Evolutionary conservation across 2,329 filamentous ascomycete genomes (phyloP).

Genomic region (Stachybotrys echinatus): DNA sequence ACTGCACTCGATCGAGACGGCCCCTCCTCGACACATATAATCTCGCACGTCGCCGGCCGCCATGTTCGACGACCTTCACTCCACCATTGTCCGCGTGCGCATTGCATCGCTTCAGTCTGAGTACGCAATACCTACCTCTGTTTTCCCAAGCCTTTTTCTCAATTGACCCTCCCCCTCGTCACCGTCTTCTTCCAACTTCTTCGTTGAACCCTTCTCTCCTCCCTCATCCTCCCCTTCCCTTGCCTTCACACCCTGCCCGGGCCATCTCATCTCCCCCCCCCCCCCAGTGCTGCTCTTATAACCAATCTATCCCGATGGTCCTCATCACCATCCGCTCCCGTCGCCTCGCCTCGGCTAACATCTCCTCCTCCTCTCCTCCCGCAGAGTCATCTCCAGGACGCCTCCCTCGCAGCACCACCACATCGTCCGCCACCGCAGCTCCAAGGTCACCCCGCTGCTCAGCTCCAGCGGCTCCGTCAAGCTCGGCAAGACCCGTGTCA

Average conservation of each 20-base stretch:
- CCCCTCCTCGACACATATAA: no score
- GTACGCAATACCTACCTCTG: no score
- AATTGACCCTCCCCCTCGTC: no score
- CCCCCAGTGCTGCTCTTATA: no score
- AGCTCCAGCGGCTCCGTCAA: not conserved
- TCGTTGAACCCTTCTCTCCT: not conserved
- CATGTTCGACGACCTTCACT: constrained; percentile 36
- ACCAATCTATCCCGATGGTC: not conserved
- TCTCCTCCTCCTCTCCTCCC: not conserved
- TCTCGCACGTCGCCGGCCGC: constrained; percentile 6
- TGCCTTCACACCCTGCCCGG: not conserved
- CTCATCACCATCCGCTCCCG: not conserved
- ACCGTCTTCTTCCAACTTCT: not conserved
- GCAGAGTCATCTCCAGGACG: not conserved
- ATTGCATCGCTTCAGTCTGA: constrained; percentile 42
- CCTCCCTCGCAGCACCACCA: not conserved
- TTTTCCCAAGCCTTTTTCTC: no score
- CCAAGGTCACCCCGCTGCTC: constrained; percentile 1
- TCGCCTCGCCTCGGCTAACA: not conserved
- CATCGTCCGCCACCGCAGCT: not conserved
- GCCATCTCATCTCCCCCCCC: not conserved
- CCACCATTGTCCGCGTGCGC: constrained; percentile 38
- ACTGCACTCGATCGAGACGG: no score
- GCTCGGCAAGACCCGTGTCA: not conserved
- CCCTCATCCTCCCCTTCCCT: not conserved